Base-by-base conservation (phyloP, 768 basidiomycete genomes). In the Suillus variegatus region DNA sequence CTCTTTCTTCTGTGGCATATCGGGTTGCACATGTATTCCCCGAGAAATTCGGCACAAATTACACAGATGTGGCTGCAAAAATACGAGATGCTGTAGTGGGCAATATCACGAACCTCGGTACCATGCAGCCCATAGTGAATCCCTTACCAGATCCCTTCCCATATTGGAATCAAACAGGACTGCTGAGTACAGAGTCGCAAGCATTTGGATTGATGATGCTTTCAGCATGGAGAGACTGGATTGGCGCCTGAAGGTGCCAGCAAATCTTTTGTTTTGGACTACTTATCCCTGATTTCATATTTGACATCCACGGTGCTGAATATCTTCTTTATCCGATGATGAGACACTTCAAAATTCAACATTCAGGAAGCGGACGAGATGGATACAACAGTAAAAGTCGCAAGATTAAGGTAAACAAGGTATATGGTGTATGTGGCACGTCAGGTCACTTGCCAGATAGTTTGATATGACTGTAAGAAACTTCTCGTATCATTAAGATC, bases 31-130 rank as follows among this genome's bases (percentile, higher is more conserved):
- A 64, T 12, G 67, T 78, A n/a, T 68, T 75, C 14, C 78, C 80
- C 10, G 69, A 71, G 7, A 58, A 76, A 7, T 75, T 75, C 63
- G 68, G 76, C 22, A 69, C 71, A 18, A 71, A 75, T 66, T 75
- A 79, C 68, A 73, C 77, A 22, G 55, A 66, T 38, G 65, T 71
- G 18, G 76, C 78, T 2, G 68, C 71, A 16, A 74, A 72, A 35
- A 70, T 81, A 32, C 75, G 78, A 55, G 65, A 73, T 35, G 75
- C 77, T 6, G 73, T 77, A 25, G 68, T 75, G 25, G 40, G 66
- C n/a, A 67, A 73, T 43, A 72, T 80, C 65, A 75, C 77, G 62
- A 73, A 77, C 36, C 73, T 79, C 7, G 81, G 81, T 32, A 72
- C 73, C 54, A 63, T 81, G 20, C 76, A 72, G 25, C 75, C 78